Conservation (phyloP, 140 eudicot genomes). For the Artemisia princeps region DNA sequence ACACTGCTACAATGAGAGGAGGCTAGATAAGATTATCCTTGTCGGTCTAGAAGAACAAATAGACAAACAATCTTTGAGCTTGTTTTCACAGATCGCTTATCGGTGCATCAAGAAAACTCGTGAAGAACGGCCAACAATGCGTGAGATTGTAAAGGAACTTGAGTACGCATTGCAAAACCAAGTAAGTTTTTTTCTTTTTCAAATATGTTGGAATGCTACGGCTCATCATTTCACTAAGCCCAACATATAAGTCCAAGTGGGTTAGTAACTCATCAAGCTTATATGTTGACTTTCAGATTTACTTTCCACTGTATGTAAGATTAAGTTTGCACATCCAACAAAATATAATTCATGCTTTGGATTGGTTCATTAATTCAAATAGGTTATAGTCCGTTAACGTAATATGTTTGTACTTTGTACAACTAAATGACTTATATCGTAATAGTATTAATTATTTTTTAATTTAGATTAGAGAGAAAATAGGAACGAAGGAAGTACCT, state of each 20-base stretch:
- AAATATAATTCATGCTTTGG: no score
- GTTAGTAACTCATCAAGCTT: no score
- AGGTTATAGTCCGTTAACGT: no score
- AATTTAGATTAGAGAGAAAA: background rate
- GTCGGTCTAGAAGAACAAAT: background rate
- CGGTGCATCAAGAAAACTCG: background rate
- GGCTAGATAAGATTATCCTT: background rate
- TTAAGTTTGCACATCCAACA: no score
- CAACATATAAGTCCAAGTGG: no score
- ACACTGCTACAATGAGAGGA: background rate
- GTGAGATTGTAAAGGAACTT: background rate
- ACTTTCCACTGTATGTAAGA: no score
- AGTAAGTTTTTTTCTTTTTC: background rate
- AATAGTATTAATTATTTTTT: background rate
- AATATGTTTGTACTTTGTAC: no score
- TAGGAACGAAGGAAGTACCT: conserved; percentile 12
- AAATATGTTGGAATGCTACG: no score
- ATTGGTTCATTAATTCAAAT: no score
- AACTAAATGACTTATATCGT: background rate
- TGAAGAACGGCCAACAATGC: background rate
- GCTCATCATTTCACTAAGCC: no score
- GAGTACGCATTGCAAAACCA: background rate
- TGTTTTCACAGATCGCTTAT: background rate
- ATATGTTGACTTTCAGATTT: no score
- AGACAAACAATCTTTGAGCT: background rate